Evolutionary conservation across 768 basidiomycete genomes (phyloP), one percentile per base, ranked within the genome.

Genomic region (Mycena maculata): DNA sequence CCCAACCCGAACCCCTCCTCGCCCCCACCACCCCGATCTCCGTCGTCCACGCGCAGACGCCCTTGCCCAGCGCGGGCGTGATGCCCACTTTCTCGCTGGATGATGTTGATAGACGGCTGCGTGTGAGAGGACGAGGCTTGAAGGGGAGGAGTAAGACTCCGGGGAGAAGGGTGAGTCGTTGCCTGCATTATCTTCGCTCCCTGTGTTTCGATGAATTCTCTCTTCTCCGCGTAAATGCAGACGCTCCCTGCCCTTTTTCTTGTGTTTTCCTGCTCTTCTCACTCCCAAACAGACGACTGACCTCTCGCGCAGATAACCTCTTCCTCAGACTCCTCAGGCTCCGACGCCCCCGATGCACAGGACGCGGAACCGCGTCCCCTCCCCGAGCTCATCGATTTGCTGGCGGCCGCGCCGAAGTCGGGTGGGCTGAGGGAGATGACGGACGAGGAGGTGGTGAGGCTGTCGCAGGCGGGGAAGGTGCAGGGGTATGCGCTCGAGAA

Each of bases 401-500:
- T 92, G 72, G 92, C 92, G 74, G 88, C 89, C 63, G 89, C 88
- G 3, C 89, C 91, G 1, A 82, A 87, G 57, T 88, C 91, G 4
- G 81, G 88, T 9, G 85, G 87, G 25, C 73, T 93, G 56, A 79
- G 85, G 47, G 82, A 87, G 70, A 79, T 99, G 74, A 92, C 87
- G 57, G 95, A 99, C 72, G 97, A 99, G 75, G 98, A 99, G 79
- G 84, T 99, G 47, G 91, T 99, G 60, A 58, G 95, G 62, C 84
- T 99, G 48, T 86, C 91, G 2, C 94, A 96, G 81, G 90, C 90
- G 68, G 95, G 96, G 31, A 98, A 97, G 87, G 92, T 99, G 60
- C 92, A 93, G 1, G 86, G 93, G n/a, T 99, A 99, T 78, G 93
- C 94, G 28, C 80, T 99, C 63, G 98, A 99, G 82, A 99, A 98